Evolutionary conservation across 768 basidiomycete species (phyloP).

Genomic region (Hericium coralloides): DNA sequence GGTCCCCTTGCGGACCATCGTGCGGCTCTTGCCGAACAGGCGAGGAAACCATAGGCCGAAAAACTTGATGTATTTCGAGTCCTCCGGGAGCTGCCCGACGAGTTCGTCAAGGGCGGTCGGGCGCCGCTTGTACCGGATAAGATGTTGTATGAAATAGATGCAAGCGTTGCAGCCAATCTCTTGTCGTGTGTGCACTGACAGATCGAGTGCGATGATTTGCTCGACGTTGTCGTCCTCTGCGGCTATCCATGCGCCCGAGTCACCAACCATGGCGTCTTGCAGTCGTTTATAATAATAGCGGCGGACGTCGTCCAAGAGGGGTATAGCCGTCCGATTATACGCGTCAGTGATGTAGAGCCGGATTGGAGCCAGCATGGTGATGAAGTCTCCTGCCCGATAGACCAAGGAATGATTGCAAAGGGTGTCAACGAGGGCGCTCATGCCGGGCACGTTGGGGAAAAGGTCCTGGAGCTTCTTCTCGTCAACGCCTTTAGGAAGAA

Average conservation of each 20-base stretch:
- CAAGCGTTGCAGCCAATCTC: not conserved
- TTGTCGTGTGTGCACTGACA: not conserved
- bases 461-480: not conserved
- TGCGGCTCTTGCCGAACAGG: not conserved
- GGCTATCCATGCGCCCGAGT: not conserved
- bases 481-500: not conserved
- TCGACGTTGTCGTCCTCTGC: not conserved
- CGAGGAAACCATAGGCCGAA: not conserved
- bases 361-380: not conserved
- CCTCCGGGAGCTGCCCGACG: not conserved
- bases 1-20: not conserved
- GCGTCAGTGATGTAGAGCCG: not conserved
- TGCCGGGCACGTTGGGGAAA: not conserved
- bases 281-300: not conserved
- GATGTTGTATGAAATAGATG: not conserved
- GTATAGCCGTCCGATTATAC: not conserved
- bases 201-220: not conserved
- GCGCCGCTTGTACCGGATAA: not conserved
- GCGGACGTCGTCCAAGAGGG: not conserved
- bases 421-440: not conserved
- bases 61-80: not conserved
- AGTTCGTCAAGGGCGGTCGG: not conserved
- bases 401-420: not conserved
- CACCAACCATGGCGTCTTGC: not conserved
- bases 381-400: not conserved